These are phyloP conservation scores for Beauveria sp. DNA, from an alignment of 2,329 filamentous ascomycete species.

Conservation along the genomic window DNA sequence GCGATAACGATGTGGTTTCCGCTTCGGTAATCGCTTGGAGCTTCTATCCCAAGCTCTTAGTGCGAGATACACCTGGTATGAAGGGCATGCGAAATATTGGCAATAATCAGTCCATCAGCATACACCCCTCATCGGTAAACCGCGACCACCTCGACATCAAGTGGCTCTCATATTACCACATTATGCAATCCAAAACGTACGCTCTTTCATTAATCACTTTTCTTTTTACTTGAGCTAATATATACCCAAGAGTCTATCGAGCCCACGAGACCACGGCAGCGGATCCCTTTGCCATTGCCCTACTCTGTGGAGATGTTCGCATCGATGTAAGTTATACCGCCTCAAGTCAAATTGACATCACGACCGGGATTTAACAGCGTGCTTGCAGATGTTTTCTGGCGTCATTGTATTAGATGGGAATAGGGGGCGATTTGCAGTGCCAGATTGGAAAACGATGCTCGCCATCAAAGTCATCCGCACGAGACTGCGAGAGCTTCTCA, in stretches of 20 bases:
- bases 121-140: constrained; percentile 87
- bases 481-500: constrained; percentile 68
- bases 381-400: constrained; percentile 67
- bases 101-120: constrained; percentile 83
- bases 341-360: background rate
- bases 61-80: constrained; percentile 58
- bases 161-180: constrained; percentile 93
- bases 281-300: constrained; percentile 72
- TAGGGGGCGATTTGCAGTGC: constrained; percentile 71
- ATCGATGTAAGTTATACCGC: constrained; percentile 56
- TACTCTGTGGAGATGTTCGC: constrained; percentile 83
- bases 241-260: constrained; percentile 61
- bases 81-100: constrained; percentile 86
- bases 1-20: constrained; percentile 70
- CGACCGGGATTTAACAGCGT: background rate
- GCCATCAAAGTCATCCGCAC: constrained; percentile 75
- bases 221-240: constrained; percentile 11
- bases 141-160: constrained; percentile 59
- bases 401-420: constrained; percentile 84
- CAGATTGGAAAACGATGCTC: constrained; percentile 85
- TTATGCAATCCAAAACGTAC: constrained; percentile 85
- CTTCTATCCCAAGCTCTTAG: constrained; percentile 90
- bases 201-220: constrained; percentile 18
- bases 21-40: constrained; percentile 84
- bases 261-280: constrained; percentile 81